phyloP scores from a whole-genome alignment of 495 filamentous ascomycete genomes.

The Clavariopsis aquatica region DNA sequence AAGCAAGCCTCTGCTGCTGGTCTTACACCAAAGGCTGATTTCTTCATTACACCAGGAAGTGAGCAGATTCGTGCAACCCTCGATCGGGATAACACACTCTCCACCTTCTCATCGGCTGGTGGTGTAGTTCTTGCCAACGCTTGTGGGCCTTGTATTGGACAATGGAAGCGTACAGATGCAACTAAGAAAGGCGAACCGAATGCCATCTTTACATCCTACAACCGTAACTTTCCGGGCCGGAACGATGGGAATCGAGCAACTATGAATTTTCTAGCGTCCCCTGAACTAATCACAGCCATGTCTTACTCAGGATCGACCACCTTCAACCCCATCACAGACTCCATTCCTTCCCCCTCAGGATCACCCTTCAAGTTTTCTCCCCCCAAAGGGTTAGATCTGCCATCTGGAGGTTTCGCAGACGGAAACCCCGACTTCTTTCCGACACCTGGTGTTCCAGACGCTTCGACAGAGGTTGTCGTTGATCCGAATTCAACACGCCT shows the following conservation, averaged over 20 bases:
- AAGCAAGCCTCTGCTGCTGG: conserved; percentile 86
- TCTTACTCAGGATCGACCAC: conserved; percentile 87
- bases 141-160: conserved; percentile 87
- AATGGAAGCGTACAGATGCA: conserved; percentile 91
- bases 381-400: conserved; percentile 76
- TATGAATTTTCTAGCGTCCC: conserved; percentile 98
- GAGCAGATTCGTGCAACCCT: conserved; percentile 96
- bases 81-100: conserved; percentile 78
- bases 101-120: conserved; percentile 83
- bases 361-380: conserved; percentile 81
- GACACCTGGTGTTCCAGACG: conserved; percentile 66
- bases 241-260: conserved; percentile 95
- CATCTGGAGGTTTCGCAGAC: conserved; percentile 71
- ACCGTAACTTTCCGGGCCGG: conserved; percentile 95
- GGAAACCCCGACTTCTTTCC: conserved; percentile 78
- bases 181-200: conserved; percentile 82
- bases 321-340: conserved; percentile 94
- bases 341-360: conserved; percentile 77
- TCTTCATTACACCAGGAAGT: conserved; percentile 94
- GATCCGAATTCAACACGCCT: conserved; percentile 84
- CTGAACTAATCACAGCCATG: conserved; percentile 95
- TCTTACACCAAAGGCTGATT: conserved; percentile 81
- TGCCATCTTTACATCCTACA: conserved; percentile 95
- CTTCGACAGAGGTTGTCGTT: conserved; percentile 67
- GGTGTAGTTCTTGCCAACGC: conserved; percentile 92